These are phyloP conservation scores for Aureobasidium melanogenum DNA, from an alignment of 2,329 filamentous ascomycete genomes.

Conservation along the genomic window DNA sequence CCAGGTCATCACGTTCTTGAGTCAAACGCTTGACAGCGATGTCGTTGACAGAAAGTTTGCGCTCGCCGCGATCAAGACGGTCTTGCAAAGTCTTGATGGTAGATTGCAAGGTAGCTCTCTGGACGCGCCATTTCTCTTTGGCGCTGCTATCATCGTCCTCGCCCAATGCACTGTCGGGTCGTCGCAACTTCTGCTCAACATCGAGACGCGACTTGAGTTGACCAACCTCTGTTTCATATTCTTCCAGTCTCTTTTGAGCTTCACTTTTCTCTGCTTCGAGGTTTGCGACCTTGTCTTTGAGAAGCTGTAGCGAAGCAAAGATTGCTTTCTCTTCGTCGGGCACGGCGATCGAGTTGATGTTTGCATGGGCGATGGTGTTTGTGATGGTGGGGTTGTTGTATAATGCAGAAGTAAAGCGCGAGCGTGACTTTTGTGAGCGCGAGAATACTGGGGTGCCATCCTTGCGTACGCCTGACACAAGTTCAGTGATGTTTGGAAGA, in stretches of 20 bases:
- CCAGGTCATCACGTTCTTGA: conserved; percentile 56
- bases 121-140: conserved; percentile 30
- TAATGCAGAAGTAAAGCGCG: conserved; percentile 45
- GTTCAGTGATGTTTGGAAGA: conserved; percentile 51
- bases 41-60: conserved; percentile 53
- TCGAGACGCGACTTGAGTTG: conserved; percentile 40
- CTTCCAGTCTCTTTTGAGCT: conserved; percentile 41
- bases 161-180: conserved; percentile 39
- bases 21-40: conserved; percentile 54
- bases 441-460: conserved; percentile 50
- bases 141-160: conserved; percentile 40
- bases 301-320: conserved; percentile 49
- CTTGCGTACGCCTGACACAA: conserved; percentile 50
- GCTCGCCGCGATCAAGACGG: conserved; percentile 54
- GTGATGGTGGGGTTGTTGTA: conserved; percentile 18
- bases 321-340: conserved; percentile 56
- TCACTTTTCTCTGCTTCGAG: conserved; percentile 49
- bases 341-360: conserved; percentile 46
- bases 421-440: conserved; percentile 41
- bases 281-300: conserved; percentile 49
- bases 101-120: conserved; percentile 48
- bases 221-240: conserved; percentile 54
- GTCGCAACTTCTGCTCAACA: conserved; percentile 30
- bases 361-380: conserved; percentile 31
- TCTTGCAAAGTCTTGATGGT: conserved; percentile 52